Evolutionary conservation across 2,329 filamentous ascomycete species (phyloP), one percentile per base, ranked within the genome.

Genomic region (Colletotrichum viniferum): DNA sequence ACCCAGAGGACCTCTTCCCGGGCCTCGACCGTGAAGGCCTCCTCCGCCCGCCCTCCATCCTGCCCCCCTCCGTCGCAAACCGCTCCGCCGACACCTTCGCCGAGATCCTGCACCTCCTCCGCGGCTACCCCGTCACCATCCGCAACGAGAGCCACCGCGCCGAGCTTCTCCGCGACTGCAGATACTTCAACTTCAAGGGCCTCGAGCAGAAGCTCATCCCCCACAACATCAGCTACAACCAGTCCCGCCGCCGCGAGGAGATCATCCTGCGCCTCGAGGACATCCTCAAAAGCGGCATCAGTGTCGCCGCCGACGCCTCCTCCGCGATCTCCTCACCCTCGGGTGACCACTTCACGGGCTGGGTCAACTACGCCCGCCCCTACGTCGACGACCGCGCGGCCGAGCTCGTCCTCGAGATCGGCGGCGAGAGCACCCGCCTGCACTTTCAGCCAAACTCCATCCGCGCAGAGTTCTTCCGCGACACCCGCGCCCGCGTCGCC

Each of bases 171-270:
- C 90, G 94, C 55, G 96, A 98, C 83, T 97, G 95, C 77, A 92
- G 95, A 68, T 98, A 98, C 83, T 98, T 96, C 83, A 95, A 98
- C 82, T 93, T 98, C 79, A 96, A 96, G 81, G 96, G 95, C 1
- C 86, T 98, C 1, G 96, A 98, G 85, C 96, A 98, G 84, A 93
- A 92, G 77, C 88, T 98, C 13, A 94, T 98, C 58, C 92, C 94
- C 1, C 94, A 96, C 83, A 84, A 91, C 32, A 94, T 96, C 76
- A 91, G 89, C 67, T 96, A 92, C 84, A 98, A 98, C 80, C 90
- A 94, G 43, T 85, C 90, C 18, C 90, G 94, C 4, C 87, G 89
- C 18, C 90, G 90, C 64, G 88, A 91, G 5, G 96, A 98, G 84
- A 98, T 98, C 21, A 85, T 92, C 6, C 87, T 98, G 36, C 90